Evolutionary conservation across 495 filamentous ascomycete species (phyloP), one percentile per base, ranked within the genome.

Genomic region (Neurospora terricola): DNA sequence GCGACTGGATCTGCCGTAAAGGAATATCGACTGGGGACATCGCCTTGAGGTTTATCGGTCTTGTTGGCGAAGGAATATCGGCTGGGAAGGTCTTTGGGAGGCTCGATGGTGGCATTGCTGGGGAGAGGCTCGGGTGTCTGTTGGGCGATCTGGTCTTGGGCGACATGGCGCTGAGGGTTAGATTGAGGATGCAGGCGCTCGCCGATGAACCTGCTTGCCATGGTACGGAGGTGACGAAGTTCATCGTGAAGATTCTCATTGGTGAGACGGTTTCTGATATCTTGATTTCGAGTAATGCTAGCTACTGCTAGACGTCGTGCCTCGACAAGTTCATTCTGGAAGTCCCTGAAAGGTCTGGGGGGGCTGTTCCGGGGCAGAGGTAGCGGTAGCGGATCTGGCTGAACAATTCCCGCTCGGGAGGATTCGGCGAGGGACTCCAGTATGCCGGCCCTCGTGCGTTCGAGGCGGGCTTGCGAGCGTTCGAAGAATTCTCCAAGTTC

Each of bases 1-100:
- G 87, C 83, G 18, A 78, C 75, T 0, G 88, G 87, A 18, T 76
- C 75, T 14, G 79, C 82, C 2, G 81, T 79, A 72, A 89, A 87
- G 27, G 79, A 73, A 75, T 88, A 88, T 30, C 79, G 75, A 38
- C 72, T 69, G 27, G 78, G 71, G 72, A 69, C 36, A 45, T 70
- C 23, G 37, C 54, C 8, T 54, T 69, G 40, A 23, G 37, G n/a
- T 1, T 21, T n/a, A 21, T 45, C 43, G 71, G 16, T 59, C 66
- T 27, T 42, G 62, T 37, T 71, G 5, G 54, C 16, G 59, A 27
- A 27, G 3, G 54, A 14, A 69, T 70, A 21, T 39, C 37, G 68
- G 38, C 45, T 40, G 42, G 70, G 43, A 30, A 69, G 36, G 37
- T 38, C 54, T 16, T 73, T 18, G 72, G 16, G 21, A 30, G 36